Evolutionary conservation across 257 asterid species (phyloP), one percentile per base, ranked within the genome.

Genomic region (Ocimum tenuiflorum): DNA sequence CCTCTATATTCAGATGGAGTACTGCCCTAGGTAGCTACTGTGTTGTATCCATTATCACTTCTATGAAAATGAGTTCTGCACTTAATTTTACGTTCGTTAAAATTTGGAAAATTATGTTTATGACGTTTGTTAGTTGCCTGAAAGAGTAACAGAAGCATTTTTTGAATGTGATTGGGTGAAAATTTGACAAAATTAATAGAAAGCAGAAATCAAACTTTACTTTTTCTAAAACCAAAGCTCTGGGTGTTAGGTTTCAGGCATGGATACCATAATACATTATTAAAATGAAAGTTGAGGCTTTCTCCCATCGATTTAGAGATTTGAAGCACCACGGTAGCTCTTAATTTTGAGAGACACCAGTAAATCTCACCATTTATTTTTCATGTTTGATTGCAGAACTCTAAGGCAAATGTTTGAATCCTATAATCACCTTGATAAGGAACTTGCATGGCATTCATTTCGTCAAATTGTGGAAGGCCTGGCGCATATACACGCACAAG

Each of bases 391-490:
- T 55, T 83, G 80, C 72, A 92, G 99, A 94, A 92, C 99, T 0
- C 85, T 92, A 72, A 82, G 82, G 73, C 97, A 92, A 65, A 83
- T 77, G 91, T 88, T 89, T 73, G 99, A 92, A 72, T 86, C 95
- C 39, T 89, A 87, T 78, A 83, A 76, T 70, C 85, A 87, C 67
- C 81, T 92, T 63, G 97, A 92, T 75, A 89, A 80, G 79, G 99
- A 92, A 70, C 85, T 84, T 29, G 94, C 95, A 14, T 92, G 99
- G 99, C 96, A 92, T 79, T 83, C 83, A 52, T 90, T 85, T 71
- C 99, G 91, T 47, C 99, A 92, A 78, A 87, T 92, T 78, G 97
- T 92, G 66, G 97, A 92, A 77, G 99, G 99, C 77, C 82, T 92
- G 78, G 91, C 80, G 56, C 97, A 92, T 77, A 92, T 92, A 60